Evolutionary conservation across 2,329 filamentous ascomycete species (phyloP).

Genomic region (Penicillium sp.): DNA sequence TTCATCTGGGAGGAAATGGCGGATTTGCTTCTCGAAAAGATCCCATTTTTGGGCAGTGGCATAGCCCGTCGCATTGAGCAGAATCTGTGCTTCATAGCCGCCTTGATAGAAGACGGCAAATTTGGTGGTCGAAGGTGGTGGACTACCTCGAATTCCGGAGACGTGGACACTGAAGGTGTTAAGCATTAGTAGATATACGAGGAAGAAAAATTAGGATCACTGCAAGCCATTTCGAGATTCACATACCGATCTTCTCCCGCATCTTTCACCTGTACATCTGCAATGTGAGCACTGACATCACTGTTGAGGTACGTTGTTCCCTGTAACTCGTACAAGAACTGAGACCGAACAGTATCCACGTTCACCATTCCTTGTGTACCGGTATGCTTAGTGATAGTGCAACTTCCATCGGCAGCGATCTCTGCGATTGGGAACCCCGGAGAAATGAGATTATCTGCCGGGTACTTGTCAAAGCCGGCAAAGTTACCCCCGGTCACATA

Average conservation of each 20-base stretch:
- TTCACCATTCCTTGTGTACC: constrained; percentile 46
- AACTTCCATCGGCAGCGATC: constrained; percentile 47
- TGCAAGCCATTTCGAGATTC: neutral
- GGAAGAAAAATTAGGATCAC: no score
- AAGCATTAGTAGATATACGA: no score
- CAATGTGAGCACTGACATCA: constrained; percentile 48
- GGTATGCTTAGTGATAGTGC: constrained; percentile 52
- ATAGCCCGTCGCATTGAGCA: constrained; percentile 52
- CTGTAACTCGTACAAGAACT: constrained; percentile 54
- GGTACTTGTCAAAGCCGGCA: constrained; percentile 47
- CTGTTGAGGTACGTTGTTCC: constrained; percentile 50
- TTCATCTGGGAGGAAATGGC: constrained; percentile 43
- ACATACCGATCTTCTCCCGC: constrained; percentile 33
- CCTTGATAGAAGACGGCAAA: constrained; percentile 53
- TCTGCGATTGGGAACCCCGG: constrained; percentile 54
- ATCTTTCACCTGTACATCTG: constrained; percentile 38
- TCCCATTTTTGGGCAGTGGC: constrained; percentile 52
- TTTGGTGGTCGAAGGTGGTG: constrained; percentile 55
- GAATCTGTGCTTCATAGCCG: constrained; percentile 50
- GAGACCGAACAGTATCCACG: constrained; percentile 45
- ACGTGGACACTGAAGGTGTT: constrained; percentile 37
- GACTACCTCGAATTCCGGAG: constrained; percentile 42
- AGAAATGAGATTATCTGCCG: constrained; percentile 44
- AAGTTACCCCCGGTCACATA: constrained; percentile 60
- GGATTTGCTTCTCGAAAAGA: constrained; percentile 51